Percentiles rank a stretch among this genome's conserved stretches.
Conservation (phyloP, 192 early-diverging fungal species). For the Linnemannia exigua region DNA sequence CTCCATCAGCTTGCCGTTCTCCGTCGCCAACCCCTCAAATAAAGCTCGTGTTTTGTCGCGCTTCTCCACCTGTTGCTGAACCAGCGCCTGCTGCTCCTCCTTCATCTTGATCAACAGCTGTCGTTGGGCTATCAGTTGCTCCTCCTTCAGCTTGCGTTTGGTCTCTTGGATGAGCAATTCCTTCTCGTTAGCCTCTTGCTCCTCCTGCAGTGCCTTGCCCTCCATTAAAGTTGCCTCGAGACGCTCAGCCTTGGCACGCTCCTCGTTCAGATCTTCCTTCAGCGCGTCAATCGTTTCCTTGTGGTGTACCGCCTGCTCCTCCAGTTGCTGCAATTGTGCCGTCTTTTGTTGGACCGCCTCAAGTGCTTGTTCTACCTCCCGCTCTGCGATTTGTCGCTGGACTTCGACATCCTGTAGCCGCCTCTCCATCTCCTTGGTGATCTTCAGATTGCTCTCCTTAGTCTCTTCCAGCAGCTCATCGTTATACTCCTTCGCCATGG, state of each 20-base stretch:
- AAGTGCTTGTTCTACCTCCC: conserved; percentile 33
- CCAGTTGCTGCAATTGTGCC: conserved; percentile 24
- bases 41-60: conserved; percentile 42
- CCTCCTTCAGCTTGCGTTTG: conserved; percentile 43
- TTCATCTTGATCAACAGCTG: conserved; percentile 47
- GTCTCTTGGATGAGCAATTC: conserved; percentile 24
- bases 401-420: conserved; percentile 44
- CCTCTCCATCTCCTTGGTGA: conserved; percentile 50
- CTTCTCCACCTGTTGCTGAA: conserved; percentile 31
- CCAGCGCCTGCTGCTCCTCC: conserved; percentile 37
- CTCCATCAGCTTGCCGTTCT: conserved; percentile 56
- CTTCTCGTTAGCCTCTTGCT: conserved; percentile 25
- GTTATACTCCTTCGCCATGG: conserved; percentile 44
- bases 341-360: conserved; percentile 49
- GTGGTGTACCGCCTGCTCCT: conserved; percentile 19
- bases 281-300: conserved; percentile 28
- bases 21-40: conserved; percentile 49
- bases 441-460: conserved; percentile 39
- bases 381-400: conserved; percentile 40
- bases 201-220: conserved; percentile 30
- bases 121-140: conserved; percentile 37
- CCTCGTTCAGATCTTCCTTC: conserved; percentile 33
- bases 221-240: conserved; percentile 25
- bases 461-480: conserved; percentile 42
- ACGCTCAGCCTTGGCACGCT: conserved; percentile 33